These are phyloP conservation scores for Kurtzmaniella quercitrusa DNA, from an alignment of 1,139 yeast species.

Conservation along the genomic window DNA sequence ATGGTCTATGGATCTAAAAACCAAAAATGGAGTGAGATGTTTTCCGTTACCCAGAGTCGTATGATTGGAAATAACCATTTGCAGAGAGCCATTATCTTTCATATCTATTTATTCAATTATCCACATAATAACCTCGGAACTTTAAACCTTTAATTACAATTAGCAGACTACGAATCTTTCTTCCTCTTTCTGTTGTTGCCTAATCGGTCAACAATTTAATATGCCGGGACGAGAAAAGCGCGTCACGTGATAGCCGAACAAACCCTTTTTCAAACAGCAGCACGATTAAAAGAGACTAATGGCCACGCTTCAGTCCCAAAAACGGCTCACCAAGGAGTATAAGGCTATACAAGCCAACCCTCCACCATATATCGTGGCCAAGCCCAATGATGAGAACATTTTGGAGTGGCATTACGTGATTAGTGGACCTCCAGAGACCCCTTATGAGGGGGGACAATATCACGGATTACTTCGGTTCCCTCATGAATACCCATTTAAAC, in stretches of 20 bases:
- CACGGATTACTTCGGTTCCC: slow-evolving; percentile 87
- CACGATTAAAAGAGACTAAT: slow-evolving; percentile 18
- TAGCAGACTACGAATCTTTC: no score
- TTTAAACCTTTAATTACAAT: no score
- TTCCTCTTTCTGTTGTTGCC: no score
- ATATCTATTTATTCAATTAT: no score
- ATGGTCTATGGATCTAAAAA: no score
- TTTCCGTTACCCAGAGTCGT: no score
- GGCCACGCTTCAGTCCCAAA: slow-evolving; percentile 48
- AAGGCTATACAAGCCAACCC: slow-evolving; percentile 70
- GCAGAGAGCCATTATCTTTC: no score
- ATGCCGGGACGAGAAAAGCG: no score
- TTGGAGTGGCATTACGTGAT: slow-evolving; percentile 76
- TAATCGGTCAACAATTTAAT: no score
- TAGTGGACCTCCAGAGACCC: slow-evolving; percentile 84
- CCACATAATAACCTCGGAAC: no score
- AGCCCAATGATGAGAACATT: slow-evolving; percentile 76
- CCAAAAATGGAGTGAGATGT: no score
- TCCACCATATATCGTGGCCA: slow-evolving; percentile 78
- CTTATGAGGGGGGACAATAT: slow-evolving; percentile 82
- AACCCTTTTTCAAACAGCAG: not conserved
- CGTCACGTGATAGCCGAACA: not conserved
- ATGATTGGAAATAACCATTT: no score
- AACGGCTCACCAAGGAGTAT: slow-evolving; percentile 71
- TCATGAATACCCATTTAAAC: slow-evolving; percentile 83